Evolutionary conservation across 129 eudicot species (phyloP).

Genomic region (Escallonia herrerae): DNA sequence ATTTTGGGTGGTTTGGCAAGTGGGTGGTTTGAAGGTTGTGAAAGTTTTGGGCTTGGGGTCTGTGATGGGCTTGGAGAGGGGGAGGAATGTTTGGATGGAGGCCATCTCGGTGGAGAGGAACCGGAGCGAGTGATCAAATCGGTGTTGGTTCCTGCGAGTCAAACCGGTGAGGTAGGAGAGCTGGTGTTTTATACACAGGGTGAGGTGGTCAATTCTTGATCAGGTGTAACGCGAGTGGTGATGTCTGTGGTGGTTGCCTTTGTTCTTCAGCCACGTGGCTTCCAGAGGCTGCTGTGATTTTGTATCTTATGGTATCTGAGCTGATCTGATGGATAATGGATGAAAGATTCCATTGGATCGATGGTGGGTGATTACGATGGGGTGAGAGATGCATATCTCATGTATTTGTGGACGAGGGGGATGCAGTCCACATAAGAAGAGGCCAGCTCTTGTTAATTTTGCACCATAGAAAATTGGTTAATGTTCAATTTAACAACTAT

Average conservation of each 20-base stretch:
- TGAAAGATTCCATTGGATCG: too few species aligned
- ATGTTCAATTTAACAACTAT: too few species aligned
- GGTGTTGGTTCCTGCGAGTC: conserved; percentile 24
- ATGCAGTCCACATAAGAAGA: too few species aligned
- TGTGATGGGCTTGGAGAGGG: conserved; percentile 33
- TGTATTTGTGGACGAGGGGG: too few species aligned
- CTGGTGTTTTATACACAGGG: neutral
- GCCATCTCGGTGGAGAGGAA: conserved; percentile 30
- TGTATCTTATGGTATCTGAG: too few species aligned
- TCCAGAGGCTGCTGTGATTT: too few species aligned
- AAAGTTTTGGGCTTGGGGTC: conserved; percentile 21
- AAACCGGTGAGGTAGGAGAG: neutral
- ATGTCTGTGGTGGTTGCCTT: conserved; percentile 2
- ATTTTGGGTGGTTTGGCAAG: conserved; percentile 15
- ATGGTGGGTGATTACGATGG: too few species aligned
- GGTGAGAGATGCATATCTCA: too few species aligned
- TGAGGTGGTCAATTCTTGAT: too few species aligned
- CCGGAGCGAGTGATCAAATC: conserved; percentile 6
- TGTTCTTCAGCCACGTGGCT: conserved; percentile 4
- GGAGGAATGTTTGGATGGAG: conserved; percentile 38
- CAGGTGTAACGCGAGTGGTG: neutral
- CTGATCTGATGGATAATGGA: too few species aligned
- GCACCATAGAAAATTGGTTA: too few species aligned
- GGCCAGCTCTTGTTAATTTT: too few species aligned
- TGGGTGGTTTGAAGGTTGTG: conserved; percentile 15